Percentiles rank a stretch among this genome's conserved stretches.
Evolutionary conservation across 495 filamentous ascomycete species (phyloP).

Genomic region (Annulohypoxylon bovei): DNA sequence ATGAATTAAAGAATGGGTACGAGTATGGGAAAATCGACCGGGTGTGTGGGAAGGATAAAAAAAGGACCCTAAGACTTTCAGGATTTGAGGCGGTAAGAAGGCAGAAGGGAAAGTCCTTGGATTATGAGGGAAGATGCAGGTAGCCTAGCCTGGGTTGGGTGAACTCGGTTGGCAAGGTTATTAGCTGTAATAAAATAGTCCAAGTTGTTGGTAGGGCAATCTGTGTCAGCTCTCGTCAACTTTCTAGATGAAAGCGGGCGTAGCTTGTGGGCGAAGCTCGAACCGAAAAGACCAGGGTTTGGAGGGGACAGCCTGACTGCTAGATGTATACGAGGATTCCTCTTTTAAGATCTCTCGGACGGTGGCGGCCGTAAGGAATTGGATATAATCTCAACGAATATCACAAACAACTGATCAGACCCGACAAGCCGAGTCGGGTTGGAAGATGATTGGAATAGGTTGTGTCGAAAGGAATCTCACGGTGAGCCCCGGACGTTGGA

Average conservation of each 20-base stretch:
- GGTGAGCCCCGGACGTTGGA: slow-evolving; percentile 20
- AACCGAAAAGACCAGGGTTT: slow-evolving; percentile 34
- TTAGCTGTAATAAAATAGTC: slow-evolving; percentile 4
- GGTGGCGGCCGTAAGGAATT: slow-evolving; percentile 7
- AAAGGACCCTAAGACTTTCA: slow-evolving; percentile 16
- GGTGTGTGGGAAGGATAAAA: slow-evolving; percentile 15
- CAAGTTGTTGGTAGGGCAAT: slow-evolving; percentile 26
- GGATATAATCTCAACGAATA: neutral
- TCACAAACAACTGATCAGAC: slow-evolving; percentile 16
- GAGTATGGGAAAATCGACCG: slow-evolving; percentile 7
- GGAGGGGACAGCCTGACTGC: slow-evolving; percentile 16
- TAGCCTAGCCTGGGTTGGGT: slow-evolving; percentile 37
- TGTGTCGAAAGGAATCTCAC: slow-evolving; percentile 19
- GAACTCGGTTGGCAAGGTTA: slow-evolving; percentile 31
- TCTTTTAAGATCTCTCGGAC: slow-evolving; percentile 7
- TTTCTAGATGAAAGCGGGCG: slow-evolving; percentile 38
- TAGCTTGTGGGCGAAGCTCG: slow-evolving; percentile 40
- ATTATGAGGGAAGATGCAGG: slow-evolving; percentile 25
- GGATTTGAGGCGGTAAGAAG: slow-evolving; percentile 39
- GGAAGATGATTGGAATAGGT: neutral
- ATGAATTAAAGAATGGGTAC: slow-evolving; percentile 12
- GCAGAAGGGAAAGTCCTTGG: slow-evolving; percentile 25
- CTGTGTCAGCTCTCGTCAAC: slow-evolving; percentile 30
- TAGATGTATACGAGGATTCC: slow-evolving; percentile 37
- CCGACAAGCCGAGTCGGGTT: slow-evolving; percentile 16